Base-by-base conservation (phyloP, 305 asterid species). In the Fraxinus greggii region DNA sequence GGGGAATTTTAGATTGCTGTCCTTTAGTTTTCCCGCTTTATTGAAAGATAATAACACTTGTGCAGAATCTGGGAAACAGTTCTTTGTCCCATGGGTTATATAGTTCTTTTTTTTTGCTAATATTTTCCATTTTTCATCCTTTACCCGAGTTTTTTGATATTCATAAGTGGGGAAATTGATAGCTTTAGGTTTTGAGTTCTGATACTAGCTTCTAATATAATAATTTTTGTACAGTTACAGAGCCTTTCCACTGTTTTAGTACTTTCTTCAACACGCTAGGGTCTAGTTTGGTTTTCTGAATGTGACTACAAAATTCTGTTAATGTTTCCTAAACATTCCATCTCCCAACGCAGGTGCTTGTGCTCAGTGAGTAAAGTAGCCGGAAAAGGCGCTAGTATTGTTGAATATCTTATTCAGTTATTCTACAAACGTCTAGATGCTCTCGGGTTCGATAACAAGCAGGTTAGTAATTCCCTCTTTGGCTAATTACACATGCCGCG, bases 321-420 rank as follows among this genome's bases (percentile, higher is more conserved):
- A 33, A 17, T 76, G 45, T 54, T 78, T 80, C 35, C 61, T 76
- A 38, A 85, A 61, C 51, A 59, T 61, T 81, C 48, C 83, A 35
- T 82, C 77, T 84, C 83, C 80, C 82, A 84, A 87, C 85, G 80
- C 90, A 97, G 99, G 95, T 97, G 99, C 86, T 89, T 97, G 86
- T 97, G 99, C 90, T 92, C 98, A 79, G 94, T 90, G 77, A 91
- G 93, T 79, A 95, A 93, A 90, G 93, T 93, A 79, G 86, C 97
- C 35, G 98, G 97, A 81, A 95, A 90, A 89, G 97, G 99, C 75
- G 91, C 93, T 70, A 82, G 82, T 87, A 91, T 90, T 78, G 89
- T 97, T 83, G 93, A 92, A 84, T 93, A 91, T 87, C 99, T 97
- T 90, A 90, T 95, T 77, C 94, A 89, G 87, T 83, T 95, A 86